Percentiles rank a stretch among this genome's conserved stretches.
These are phyloP conservation scores for Aegilops tauschii DNA, from an alignment of 176 grass and related monocot genomes.

Conservation along the genomic window DNA sequence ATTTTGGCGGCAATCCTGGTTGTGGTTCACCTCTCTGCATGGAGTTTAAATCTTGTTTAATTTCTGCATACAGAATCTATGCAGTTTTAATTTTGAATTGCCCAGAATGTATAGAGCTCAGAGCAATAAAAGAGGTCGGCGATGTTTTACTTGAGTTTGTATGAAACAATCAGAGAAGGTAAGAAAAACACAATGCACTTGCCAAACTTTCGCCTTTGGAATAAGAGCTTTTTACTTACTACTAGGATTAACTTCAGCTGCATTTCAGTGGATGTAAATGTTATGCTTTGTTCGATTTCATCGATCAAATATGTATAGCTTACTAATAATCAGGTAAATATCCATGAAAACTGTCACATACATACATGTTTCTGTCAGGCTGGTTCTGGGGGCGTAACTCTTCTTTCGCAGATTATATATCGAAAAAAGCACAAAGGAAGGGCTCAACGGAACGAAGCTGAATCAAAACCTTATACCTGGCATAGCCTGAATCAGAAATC, in stretches of 20 bases:
- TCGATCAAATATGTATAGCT: not conserved
- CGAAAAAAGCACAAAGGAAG: too few relatives aligned
- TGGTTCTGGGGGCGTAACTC: too few relatives aligned
- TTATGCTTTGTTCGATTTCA: not conserved
- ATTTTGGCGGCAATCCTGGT: not conserved
- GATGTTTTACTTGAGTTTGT: too few relatives aligned
- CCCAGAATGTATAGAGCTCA: not conserved
- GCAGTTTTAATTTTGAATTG: not conserved
- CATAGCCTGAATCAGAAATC: too few relatives aligned
- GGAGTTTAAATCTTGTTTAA: not conserved
- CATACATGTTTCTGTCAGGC: too few relatives aligned
- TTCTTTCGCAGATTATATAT: too few relatives aligned
- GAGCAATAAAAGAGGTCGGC: too few relatives aligned
- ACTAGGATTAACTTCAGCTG: not conserved
- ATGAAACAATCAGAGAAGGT: not conserved
- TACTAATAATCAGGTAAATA: not conserved
- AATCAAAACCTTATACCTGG: too few relatives aligned
- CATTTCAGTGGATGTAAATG: not conserved
- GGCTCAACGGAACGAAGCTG: too few relatives aligned
- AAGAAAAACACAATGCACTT: not conserved
- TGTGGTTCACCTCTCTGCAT: not conserved
- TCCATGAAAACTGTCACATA: too few relatives aligned
- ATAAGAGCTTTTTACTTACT: not conserved
- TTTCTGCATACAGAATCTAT: not conserved
- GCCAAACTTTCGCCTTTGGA: not conserved